Conservation (phyloP, 495 filamentous ascomycete genomes). For the Penicillium maclennaniae region DNA sequence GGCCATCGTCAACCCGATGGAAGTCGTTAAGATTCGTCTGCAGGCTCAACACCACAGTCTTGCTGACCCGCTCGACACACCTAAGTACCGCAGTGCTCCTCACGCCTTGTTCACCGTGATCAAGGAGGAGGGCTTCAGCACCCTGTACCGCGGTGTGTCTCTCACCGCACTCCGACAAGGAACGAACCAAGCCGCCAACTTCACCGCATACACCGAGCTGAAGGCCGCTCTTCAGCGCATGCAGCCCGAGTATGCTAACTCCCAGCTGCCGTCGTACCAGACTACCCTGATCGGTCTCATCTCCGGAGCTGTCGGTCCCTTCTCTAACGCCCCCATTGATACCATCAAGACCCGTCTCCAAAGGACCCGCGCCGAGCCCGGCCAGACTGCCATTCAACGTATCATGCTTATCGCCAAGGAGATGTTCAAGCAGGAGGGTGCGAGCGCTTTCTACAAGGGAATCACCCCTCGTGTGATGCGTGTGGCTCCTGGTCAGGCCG, state of each 20-base stretch:
- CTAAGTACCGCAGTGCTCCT: constrained; percentile 96
- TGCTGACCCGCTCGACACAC: constrained; percentile 84
- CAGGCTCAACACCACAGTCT: constrained; percentile 96
- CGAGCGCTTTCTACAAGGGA: constrained; percentile 95
- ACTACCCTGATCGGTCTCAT: constrained; percentile 89
- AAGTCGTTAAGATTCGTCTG: constrained; percentile 96
- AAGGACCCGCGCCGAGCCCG: constrained; percentile 77
- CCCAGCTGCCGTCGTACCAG: constrained; percentile 77
- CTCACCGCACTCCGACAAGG: constrained; percentile 92
- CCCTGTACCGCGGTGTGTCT: constrained; percentile 87
- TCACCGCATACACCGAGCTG: constrained; percentile 95
- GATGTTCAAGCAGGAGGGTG: constrained; percentile 96
- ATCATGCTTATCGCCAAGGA: constrained; percentile 76
- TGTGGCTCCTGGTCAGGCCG: constrained; percentile 94
- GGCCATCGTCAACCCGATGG: constrained; percentile 94
- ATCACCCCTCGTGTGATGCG: constrained; percentile 98
- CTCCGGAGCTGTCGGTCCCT: constrained; percentile 88
- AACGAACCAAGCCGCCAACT: constrained; percentile 97
- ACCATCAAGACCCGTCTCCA: constrained; percentile 98
- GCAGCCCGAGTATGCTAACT: constrained; percentile 58
- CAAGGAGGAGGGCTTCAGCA: constrained; percentile 81
- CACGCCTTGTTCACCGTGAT: constrained; percentile 93
- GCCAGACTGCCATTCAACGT: constrained; percentile 71
- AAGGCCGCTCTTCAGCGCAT: constrained; percentile 68
- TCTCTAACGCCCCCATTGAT: constrained; percentile 96